Base-by-base conservation (phyloP, 2,329 filamentous ascomycete species). In the Nemania serpens region DNA sequence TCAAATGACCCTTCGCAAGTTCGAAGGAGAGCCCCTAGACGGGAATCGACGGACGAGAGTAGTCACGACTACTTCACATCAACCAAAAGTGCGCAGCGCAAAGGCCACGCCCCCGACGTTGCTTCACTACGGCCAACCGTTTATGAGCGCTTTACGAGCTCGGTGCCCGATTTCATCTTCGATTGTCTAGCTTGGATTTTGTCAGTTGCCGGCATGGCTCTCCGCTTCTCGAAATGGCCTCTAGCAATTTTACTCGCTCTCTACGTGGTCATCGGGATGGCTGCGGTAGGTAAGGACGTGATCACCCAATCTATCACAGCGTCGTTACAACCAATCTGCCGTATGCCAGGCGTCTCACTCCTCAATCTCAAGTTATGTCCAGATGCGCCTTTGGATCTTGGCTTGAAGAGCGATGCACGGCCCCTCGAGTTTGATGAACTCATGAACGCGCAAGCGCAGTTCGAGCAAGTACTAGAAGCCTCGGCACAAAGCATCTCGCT, bases 391-490 rank as follows among this genome's bases (percentile, higher is more conserved):
- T 11, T 20, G 5, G n/a, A 10, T 47, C 12, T 34, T 4, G 46
- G 15, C 13, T 43, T 53, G 10, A 55, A 68, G 47, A 63, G 68
- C 20, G 56, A 55, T 10, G 59, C 59, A 10, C 62, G 66, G 41
- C 74, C 74, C 4, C 78, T 88, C 46, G 88, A 93, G 69, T 94
- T 94, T 66, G 88, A 91, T 64, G 84, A 88, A 49, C 81, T 96
- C 20, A 89, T 95, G 80, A 81, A 81, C 17, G 84, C 90, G 1
- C 91, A 96, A 74, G 80, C 84, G n/a, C 83, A 87, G 29, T 92
- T 96, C 58, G 90, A 93, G 74, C 84, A 89, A 59, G 86, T 95
- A 0, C 76, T 95, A 3, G 85, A 91, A 66, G 84, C 86, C 60
- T 86, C 85, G 15, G 83, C 86, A 1, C 82, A 87, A 20, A 85